Evolutionary conservation across 2,329 filamentous ascomycete species (phyloP).

Genomic region (Pseudogymnoascus sp.): DNA sequence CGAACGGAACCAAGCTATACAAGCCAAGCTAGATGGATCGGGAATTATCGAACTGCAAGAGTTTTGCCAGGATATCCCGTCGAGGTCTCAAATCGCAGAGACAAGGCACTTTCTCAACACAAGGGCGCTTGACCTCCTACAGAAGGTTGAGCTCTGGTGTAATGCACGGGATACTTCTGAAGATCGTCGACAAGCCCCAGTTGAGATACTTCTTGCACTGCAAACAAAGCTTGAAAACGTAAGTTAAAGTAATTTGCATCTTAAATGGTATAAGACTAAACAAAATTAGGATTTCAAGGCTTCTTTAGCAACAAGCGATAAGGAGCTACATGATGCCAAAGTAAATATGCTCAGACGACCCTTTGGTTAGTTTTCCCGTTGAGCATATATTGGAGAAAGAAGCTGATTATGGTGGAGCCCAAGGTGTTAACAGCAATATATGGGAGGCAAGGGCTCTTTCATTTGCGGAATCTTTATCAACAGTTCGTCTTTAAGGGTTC

Average conservation of each 20-base stretch:
- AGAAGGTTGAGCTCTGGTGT: slow-evolving; percentile 15
- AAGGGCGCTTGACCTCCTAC: slow-evolving; percentile 9
- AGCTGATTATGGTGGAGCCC: slow-evolving; percentile 11
- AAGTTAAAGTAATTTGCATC: neutral
- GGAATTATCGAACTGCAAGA: slow-evolving; percentile 10
- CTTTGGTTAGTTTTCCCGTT: slow-evolving; percentile 6
- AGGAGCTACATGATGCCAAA: slow-evolving; percentile 9
- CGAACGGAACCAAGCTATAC: neutral
- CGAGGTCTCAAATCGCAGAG: slow-evolving; percentile 13
- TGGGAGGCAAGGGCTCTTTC: slow-evolving; percentile 11
- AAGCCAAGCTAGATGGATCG: slow-evolving; percentile 11
- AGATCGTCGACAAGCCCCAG: slow-evolving; percentile 1
- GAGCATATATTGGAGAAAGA: neutral
- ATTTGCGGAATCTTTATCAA: neutral
- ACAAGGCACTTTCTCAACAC: slow-evolving; percentile 16
- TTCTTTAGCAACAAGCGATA: slow-evolving; percentile 2
- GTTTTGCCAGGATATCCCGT: slow-evolving; percentile 13
- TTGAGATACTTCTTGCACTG: slow-evolving; percentile 7
- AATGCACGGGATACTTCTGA: slow-evolving; percentile 10
- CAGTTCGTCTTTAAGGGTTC: slow-evolving; percentile 8
- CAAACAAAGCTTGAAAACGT: slow-evolving; percentile 11
- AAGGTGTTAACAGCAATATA: slow-evolving; percentile 1
- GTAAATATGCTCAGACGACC: slow-evolving; percentile 8
- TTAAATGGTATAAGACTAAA: neutral
- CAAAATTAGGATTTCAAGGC: slow-evolving; percentile 10